These are phyloP conservation scores for Sporisorium exsertum DNA, from an alignment of 1,284 basidiomycete species.

Conservation along the genomic window DNA sequence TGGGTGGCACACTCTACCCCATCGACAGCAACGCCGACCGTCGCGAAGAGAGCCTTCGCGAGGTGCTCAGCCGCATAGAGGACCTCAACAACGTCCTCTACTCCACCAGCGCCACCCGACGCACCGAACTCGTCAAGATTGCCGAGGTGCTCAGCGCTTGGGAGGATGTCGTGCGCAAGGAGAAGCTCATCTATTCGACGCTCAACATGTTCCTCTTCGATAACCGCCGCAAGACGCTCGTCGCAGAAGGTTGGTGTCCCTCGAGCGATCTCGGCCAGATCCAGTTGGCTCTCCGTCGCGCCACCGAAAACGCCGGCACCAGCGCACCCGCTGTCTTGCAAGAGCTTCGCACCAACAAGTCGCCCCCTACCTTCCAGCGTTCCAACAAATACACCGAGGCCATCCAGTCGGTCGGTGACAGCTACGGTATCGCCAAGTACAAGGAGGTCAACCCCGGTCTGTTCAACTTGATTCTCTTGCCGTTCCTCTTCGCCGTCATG, in stretches of 20 bases:
- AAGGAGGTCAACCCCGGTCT: conserved; percentile 98
- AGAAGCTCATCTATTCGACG: conserved; percentile 83
- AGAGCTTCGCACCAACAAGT: conserved; percentile 88
- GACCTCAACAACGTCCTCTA: conserved; percentile 89
- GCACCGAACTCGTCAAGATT: conserved; percentile 84
- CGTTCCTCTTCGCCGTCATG: conserved; percentile 99
- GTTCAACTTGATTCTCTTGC: conserved; percentile 93
- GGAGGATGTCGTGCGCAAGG: conserved; percentile 93
- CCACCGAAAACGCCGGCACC: conserved; percentile 95
- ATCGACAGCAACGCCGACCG: conserved; percentile 94
- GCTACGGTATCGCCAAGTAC: conserved; percentile 93
- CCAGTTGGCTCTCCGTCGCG: conserved; percentile 87
- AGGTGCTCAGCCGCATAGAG: conserved; percentile 89
- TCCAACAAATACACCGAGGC: conserved; percentile 97
- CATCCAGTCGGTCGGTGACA: conserved; percentile 98
- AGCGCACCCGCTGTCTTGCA: conserved; percentile 91
- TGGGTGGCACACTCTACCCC: conserved; percentile 96
- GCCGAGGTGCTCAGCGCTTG: conserved; percentile 89
- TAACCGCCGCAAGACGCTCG: conserved; percentile 89
- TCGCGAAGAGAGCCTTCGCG: conserved; percentile 87
- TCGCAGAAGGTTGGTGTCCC: conserved; percentile 98
- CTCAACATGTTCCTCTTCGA: conserved; percentile 84
- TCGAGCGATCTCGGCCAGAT: conserved; percentile 88
- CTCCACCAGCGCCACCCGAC: conserved; percentile 75
- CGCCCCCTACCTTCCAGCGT: conserved; percentile 93